Base-by-base conservation (phyloP, 225 moss, liverwort and hornwort species). In the Rhytidiadelphus loreus region DNA sequence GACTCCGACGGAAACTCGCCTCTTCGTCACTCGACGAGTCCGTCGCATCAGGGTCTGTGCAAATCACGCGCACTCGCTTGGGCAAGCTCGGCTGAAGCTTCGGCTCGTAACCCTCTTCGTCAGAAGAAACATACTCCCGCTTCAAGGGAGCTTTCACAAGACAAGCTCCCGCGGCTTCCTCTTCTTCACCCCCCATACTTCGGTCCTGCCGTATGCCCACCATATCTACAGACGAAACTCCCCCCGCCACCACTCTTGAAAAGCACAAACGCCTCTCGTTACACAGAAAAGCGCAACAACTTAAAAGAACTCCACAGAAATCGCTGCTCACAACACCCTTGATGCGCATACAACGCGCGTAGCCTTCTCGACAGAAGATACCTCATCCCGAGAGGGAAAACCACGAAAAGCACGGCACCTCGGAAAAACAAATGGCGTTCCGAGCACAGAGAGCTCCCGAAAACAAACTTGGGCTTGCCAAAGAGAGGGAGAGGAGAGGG, bases 1-100 rank as follows among this genome's bases (percentile, higher is more conserved):
- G 87, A 39, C 82, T 71, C 3, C 66, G 80, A 1, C 79, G 86
- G 8, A 88, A 89, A 29, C 79, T 91, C 15, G 88, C 92, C 43
- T 94, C 94, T 30, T 94, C 94, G 50, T 94, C 94, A 25, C 93
- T 93, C 25, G 92, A 94, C 4, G 90, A 94, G 84, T 94, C 94
- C 30, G 93, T 94, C 23, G 93, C 94, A 65, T 94, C 94, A 1
- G 93, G 94, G 91, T 94, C 94, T 2, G 93, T 94, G 41, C 94
- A 93, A 48, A 94, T 94, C 68, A 94, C 94, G 56, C 93, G 53
- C 81, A 94, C 93, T 35, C 74, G 74, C 82, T 82, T 88, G 7
- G 82, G 88, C 71, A 87, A 60, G 48, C 71, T 48, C 86, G 25
- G 48, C 63, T 75, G 74, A 2, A 46, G 2, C 76, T 86, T 76